Base-by-base conservation (phyloP, 805 yeast genomes). In the Ogataea nitratoaversa region DNA sequence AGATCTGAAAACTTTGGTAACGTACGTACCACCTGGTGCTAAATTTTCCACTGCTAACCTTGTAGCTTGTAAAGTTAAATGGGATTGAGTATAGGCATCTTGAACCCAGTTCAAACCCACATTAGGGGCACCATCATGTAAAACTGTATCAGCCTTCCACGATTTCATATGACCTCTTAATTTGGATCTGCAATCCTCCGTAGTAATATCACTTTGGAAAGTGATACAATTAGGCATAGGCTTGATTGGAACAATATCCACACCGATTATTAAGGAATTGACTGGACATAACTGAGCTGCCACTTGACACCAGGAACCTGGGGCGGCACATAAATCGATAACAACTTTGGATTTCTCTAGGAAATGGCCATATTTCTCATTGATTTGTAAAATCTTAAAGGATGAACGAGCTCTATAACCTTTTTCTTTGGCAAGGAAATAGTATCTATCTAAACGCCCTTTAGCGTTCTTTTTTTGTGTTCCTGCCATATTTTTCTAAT, bases 71-170 rank as follows among this genome's bases (percentile, higher is more conserved):
- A 93, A 70, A 23, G 96, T 95, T 53, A 93, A 78, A 59, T 91
- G 98, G 20, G 96, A 88, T 68, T 93, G 99, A 2, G 98, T 88
- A 67, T 87, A 93, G 1, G 99, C 99, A 78, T 93, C 99, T 65
- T 93, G 99, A 17, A 86, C 93, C 99, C 99, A 93, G n/a, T 96
- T 95, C 58, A 93, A 74, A 82, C 99, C 99, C 54, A 93, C 98
- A 59, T 93, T 93, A 23, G 99, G 99, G 22, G 99, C 99, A 82
- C 99, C 99, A 74, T 93, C 99, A 66, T 93, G 99, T 59, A 93
- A 69, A 16, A 93, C 98, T 0, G 95, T 87, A 60, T 93, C 98
- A 1, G 98, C 99, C 56, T 93, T 93, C 97, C 98, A 93, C 1
- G 98, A 90, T 63, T 93, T 93, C 83, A 93, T 82, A 60, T 91